phyloP scores from a whole-genome alignment of 1,284 basidiomycete species.

The Cryptococcus sp. region DNA sequence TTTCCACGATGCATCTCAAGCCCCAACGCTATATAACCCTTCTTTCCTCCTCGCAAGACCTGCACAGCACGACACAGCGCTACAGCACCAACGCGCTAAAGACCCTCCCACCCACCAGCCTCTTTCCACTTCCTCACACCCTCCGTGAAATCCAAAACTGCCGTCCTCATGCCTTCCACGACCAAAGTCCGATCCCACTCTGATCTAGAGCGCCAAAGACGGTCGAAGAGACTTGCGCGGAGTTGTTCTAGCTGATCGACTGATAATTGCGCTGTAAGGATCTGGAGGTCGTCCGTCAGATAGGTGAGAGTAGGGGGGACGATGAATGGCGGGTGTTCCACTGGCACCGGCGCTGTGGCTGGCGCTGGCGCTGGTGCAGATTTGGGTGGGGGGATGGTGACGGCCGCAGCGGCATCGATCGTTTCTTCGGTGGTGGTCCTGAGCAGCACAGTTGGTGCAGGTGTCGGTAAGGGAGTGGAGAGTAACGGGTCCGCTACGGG shows the following conservation, averaged over 20 bases:
- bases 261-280: conserved; percentile 61
- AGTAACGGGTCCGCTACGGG: no score
- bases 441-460: neutral
- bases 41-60: no score
- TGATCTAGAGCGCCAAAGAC: conserved; percentile 74
- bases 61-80: no score
- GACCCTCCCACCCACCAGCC: neutral
- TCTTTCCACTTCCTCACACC: conserved; percentile 18
- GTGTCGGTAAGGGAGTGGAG: conserved; percentile 60
- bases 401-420: no score
- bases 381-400: conserved; percentile 5
- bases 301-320: conserved; percentile 27
- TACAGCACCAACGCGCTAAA: no score
- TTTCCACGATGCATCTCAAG: no score
- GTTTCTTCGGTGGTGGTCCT: no score
- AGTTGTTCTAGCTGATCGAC: conserved; percentile 93
- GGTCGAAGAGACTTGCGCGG: conserved; percentile 75
- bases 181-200: conserved; percentile 80
- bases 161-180: conserved; percentile 59
- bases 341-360: conserved; percentile 14
- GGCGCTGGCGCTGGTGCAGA: conserved; percentile 9
- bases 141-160: conserved; percentile 20
- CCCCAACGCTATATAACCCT: no score
- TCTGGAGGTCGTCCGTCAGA: conserved; percentile 26
- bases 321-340: conserved; percentile 42